A percentile compares a stretch with the other conserved stretches of the same genome.
phyloP scores from a whole-genome alignment of 306 rosid species.

The Crataegus laevigata region DNA sequence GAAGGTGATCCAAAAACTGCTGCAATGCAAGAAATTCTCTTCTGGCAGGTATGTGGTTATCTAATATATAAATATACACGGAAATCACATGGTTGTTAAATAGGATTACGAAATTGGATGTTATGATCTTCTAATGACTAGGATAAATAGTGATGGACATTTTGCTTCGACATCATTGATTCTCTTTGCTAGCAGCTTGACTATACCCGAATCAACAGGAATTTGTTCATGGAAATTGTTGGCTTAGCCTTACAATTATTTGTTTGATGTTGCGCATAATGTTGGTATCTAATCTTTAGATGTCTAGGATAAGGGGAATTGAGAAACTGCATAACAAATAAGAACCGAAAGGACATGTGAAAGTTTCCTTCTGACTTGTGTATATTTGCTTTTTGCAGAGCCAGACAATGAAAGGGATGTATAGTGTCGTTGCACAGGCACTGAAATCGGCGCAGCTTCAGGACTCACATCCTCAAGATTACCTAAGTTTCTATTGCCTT shows the following conservation, averaged over 20 bases:
- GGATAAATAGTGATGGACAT: background rate
- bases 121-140: background rate
- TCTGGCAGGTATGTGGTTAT: constrained; percentile 73
- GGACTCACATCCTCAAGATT: constrained; percentile 53
- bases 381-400: constrained; percentile 36
- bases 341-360: background rate
- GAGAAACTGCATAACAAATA: background rate
- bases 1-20: constrained; percentile 86
- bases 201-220: background rate
- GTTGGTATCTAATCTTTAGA: background rate
- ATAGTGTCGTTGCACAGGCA: constrained; percentile 50
- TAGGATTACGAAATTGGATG: background rate
- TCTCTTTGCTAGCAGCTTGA: background rate
- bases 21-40: constrained; percentile 91
- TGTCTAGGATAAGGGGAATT: background rate
- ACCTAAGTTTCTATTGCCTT: constrained; percentile 92
- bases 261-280: background rate
- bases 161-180: background rate
- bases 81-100: background rate
- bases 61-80: constrained; percentile 7
- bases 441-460: constrained; percentile 40
- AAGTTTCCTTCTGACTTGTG: constrained; percentile 8
- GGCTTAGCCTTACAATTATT: background rate
- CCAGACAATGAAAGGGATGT: constrained; percentile 90
- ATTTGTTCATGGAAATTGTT: background rate